These are phyloP conservation scores for Cryphonectria radicalis DNA, from an alignment of 2,329 filamentous ascomycete genomes.

Conservation along the genomic window DNA sequence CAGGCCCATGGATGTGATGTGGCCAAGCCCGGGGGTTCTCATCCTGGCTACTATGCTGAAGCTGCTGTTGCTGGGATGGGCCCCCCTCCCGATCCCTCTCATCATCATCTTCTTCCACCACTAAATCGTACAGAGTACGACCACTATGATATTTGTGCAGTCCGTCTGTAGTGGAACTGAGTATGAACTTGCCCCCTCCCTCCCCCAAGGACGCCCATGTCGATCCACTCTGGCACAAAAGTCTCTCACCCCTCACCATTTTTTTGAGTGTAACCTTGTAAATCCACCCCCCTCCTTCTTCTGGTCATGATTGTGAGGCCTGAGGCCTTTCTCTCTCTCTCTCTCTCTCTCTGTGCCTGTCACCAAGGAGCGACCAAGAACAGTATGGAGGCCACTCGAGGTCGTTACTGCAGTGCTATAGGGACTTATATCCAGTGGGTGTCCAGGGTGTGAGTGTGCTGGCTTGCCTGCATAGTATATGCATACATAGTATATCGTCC, in stretches of 20 bases:
- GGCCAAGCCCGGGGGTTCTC: background rate
- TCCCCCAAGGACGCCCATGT: background rate
- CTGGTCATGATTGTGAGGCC: background rate
- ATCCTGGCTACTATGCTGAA: background rate
- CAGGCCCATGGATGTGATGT: slow-evolving; percentile 8
- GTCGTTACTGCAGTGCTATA: no score
- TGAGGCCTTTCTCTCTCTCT: background rate
- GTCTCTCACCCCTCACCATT: background rate
- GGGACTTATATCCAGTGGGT: no score
- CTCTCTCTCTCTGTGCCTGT: no score
- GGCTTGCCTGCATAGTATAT: background rate
- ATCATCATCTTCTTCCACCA: background rate
- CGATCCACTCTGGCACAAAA: slow-evolving; percentile 5
- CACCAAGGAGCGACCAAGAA: background rate
- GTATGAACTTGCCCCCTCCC: background rate
- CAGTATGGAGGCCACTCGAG: background rate
- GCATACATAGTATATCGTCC: background rate
- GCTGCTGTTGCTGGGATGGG: background rate
- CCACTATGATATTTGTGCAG: background rate
- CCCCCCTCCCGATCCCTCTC: background rate
- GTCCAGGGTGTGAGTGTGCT: background rate
- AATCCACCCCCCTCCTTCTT: background rate
- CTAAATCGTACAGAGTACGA: background rate
- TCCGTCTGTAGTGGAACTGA: background rate
- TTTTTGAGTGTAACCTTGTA: slow-evolving; percentile 6